A percentile compares a stretch with the other conserved stretches of the same genome.
Conservation (phyloP, 345 rosid species). For the Geranium brycei region DNA sequence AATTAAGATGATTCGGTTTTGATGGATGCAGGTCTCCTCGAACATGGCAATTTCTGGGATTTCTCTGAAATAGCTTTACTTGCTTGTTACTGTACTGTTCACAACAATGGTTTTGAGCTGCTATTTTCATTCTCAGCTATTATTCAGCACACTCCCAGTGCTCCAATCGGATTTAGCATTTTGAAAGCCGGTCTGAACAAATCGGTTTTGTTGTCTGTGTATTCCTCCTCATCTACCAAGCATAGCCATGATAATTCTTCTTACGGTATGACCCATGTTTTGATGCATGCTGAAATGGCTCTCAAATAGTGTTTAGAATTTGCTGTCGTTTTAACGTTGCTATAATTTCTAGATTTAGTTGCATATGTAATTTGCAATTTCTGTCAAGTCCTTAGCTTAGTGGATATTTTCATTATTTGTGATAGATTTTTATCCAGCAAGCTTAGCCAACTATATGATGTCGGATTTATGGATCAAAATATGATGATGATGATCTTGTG, state of each 20-base stretch:
- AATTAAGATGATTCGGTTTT: neutral
- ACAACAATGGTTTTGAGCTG: constrained; percentile 30
- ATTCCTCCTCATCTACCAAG: constrained; percentile 17
- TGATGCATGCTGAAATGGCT: neutral
- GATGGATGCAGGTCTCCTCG: constrained; percentile 22
- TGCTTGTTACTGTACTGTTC: constrained; percentile 30
- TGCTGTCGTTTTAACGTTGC: too few species aligned
- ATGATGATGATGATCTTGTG: too few species aligned
- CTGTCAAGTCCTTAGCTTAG: too few species aligned
- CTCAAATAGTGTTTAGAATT: too few species aligned
- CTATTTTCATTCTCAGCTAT: constrained; percentile 31
- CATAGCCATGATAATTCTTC: constrained; percentile 18
- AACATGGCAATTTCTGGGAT: constrained; percentile 19
- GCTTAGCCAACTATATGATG: too few species aligned
- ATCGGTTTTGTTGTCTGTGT: constrained; percentile 31
- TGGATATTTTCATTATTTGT: too few species aligned
- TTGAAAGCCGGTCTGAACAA: constrained; percentile 34
- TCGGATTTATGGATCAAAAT: too few species aligned
- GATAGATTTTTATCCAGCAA: neutral
- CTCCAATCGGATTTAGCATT: constrained; percentile 32
- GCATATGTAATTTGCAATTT: neutral
- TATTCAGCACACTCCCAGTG: constrained; percentile 30
- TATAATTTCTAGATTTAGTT: too few species aligned
- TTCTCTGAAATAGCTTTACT: constrained; percentile 24
- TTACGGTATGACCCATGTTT: constrained; percentile 19